A percentile compares a stretch with the other conserved stretches of the same genome.
phyloP scores from a whole-genome alignment of 2,329 filamentous ascomycete species.

The Cladorrhinum sp. region DNA sequence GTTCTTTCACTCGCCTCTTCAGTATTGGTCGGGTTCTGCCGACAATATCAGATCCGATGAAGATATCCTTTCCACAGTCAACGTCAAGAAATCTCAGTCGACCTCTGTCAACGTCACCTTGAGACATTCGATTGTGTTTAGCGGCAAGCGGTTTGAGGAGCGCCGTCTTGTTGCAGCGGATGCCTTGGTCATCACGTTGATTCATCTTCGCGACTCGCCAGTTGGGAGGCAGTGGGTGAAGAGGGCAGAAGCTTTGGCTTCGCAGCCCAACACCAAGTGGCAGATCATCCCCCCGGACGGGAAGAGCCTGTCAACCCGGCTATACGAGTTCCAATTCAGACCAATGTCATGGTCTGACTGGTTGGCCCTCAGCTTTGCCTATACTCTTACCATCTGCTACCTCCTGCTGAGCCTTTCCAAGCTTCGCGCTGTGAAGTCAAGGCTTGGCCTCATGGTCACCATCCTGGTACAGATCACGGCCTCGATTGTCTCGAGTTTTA shows the following conservation, averaged over 20 bases:
- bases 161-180: slow-evolving; percentile 67
- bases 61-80: slow-evolving; percentile 67
- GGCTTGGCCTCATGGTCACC: slow-evolving; percentile 67
- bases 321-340: slow-evolving; percentile 77
- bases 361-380: slow-evolving; percentile 61
- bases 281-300: slow-evolving; percentile 62
- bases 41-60: slow-evolving; percentile 56
- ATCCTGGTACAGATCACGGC: slow-evolving; percentile 67
- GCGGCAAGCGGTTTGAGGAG: slow-evolving; percentile 72
- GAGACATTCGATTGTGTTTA: slow-evolving; percentile 75
- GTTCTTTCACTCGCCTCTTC: slow-evolving; percentile 79
- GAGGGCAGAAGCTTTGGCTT: slow-evolving; percentile 52
- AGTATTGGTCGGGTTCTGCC: slow-evolving; percentile 73
- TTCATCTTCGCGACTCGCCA: slow-evolving; percentile 64
- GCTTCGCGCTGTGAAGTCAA: slow-evolving; percentile 71
- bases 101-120: slow-evolving; percentile 72
- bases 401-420: slow-evolving; percentile 65
- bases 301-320: slow-evolving; percentile 50
- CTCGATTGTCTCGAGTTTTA: slow-evolving; percentile 76
- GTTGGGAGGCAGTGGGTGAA: slow-evolving; percentile 64
- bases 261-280: slow-evolving; percentile 53
- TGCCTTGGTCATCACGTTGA: slow-evolving; percentile 72
- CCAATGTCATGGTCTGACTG: slow-evolving; percentile 68
- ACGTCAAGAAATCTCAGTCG: slow-evolving; percentile 57
- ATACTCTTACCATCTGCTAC: slow-evolving; percentile 61